These are phyloP conservation scores for Sclerotinia sclerotiorum DNA, from an alignment of 2,329 filamentous ascomycete species.

Conservation along the genomic window DNA sequence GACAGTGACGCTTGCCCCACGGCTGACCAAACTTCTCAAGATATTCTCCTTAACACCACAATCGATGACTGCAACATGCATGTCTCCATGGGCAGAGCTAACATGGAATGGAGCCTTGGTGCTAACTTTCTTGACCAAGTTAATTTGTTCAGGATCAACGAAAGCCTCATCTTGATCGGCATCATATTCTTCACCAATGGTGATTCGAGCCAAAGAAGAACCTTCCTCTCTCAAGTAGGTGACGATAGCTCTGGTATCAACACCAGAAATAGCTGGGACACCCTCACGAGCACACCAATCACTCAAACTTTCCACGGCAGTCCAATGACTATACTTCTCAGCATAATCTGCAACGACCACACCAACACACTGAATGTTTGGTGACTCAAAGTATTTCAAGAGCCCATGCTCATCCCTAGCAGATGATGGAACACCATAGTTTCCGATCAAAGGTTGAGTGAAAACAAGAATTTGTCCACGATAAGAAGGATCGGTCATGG, in stretches of 20 bases:
- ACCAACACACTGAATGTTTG: conserved; percentile 93
- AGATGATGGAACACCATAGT: conserved; percentile 92
- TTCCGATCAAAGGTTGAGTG: conserved; percentile 95
- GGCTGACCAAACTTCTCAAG: conserved; percentile 86
- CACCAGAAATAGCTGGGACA: conserved; percentile 91
- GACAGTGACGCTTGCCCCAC: conserved; percentile 87
- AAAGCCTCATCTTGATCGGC: conserved; percentile 97
- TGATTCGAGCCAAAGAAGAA: conserved; percentile 91
- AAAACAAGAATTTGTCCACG: conserved; percentile 96
- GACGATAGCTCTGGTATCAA: conserved; percentile 95
- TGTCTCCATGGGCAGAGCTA: conserved; percentile 75
- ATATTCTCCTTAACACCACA: conserved; percentile 99
- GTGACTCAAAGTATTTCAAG: conserved; percentile 96
- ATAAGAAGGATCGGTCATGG: conserved; percentile 84
- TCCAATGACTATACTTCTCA: conserved; percentile 96
- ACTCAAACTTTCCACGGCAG: conserved; percentile 87
- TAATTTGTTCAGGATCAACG: conserved; percentile 92
- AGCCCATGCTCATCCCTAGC: conserved; percentile 85
- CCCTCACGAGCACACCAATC: conserved; percentile 97
- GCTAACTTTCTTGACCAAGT: conserved; percentile 92
- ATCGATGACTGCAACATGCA: conserved; percentile 93
- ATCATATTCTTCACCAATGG: conserved; percentile 96
- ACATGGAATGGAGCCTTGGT: conserved; percentile 98
- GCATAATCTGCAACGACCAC: conserved; percentile 96
- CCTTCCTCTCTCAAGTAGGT: conserved; percentile 94